phyloP scores from a whole-genome alignment of 177 flowering plant species.

The Vitis hybrid region DNA sequence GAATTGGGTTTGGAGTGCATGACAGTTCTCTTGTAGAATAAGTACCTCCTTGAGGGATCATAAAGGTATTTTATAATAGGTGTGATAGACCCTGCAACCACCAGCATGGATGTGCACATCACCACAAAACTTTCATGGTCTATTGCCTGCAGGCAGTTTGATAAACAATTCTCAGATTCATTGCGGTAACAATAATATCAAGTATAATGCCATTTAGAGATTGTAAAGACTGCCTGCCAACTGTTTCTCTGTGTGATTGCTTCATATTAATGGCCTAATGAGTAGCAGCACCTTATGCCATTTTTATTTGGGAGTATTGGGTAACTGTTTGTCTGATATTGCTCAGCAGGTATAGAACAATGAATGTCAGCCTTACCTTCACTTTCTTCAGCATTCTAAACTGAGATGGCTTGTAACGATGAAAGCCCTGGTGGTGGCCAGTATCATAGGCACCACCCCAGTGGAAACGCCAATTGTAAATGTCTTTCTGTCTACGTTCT shows the following conservation, averaged over 20 bases:
- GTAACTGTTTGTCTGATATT: no score
- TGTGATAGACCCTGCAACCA: slow-evolving; percentile 10
- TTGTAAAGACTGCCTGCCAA: background rate
- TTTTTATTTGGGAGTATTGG: no score
- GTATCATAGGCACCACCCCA: no score
- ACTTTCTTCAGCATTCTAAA: slow-evolving; percentile 8
- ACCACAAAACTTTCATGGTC: slow-evolving; percentile 13
- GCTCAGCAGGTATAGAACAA: background rate
- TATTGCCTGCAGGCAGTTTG: slow-evolving; percentile 12
- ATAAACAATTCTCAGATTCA: no score
- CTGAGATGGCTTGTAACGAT: no score
- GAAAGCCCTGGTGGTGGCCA: no score
- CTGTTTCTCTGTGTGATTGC: background rate
- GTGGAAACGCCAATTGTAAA: no score
- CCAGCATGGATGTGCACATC: slow-evolving; percentile 17
- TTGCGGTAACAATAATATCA: background rate
- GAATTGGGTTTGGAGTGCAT: slow-evolving; percentile 19
- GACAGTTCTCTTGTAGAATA: slow-evolving; percentile 29
- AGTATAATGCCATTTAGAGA: background rate
- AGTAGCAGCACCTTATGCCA: no score
- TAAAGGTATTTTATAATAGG: slow-evolving; percentile 21
- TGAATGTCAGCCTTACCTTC: slow-evolving; percentile 6
- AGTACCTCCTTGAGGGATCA: slow-evolving; percentile 29
- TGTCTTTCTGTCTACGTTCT: no score
- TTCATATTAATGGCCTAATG: no score